phyloP scores from a whole-genome alignment of 305 asterid genomes.

The Nicotiana rustica region DNA sequence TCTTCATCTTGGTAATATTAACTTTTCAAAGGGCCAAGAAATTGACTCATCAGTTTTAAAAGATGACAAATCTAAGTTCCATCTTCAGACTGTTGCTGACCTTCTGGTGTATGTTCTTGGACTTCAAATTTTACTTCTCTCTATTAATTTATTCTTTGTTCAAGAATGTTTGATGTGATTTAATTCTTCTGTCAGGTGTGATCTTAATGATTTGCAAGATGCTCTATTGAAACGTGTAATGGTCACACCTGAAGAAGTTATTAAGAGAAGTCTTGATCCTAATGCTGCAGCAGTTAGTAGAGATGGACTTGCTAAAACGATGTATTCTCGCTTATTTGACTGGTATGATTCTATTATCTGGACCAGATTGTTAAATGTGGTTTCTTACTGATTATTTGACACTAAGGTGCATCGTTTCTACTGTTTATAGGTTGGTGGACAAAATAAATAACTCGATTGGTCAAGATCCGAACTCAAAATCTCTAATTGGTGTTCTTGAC shows the following conservation, averaged over 20 bases:
- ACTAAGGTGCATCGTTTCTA: slow-evolving; percentile 29
- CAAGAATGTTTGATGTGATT: neutral
- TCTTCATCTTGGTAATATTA: slow-evolving; percentile 87
- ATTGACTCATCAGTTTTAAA: slow-evolving; percentile 69
- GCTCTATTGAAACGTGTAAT: slow-evolving; percentile 83
- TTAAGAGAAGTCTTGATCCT: slow-evolving; percentile 81
- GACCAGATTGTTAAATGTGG: slow-evolving; percentile 6
- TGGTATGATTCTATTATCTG: slow-evolving; percentile 52
- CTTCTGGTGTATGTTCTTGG: slow-evolving; percentile 64
- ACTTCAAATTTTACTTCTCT: slow-evolving; percentile 28
- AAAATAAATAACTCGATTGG: slow-evolving; percentile 89
- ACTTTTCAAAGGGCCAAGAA: slow-evolving; percentile 73
- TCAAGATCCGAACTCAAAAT: slow-evolving; percentile 85
- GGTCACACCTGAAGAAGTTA: slow-evolving; percentile 93
- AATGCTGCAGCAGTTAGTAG: slow-evolving; percentile 72
- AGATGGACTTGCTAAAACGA: slow-evolving; percentile 81
- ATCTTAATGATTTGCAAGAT: slow-evolving; percentile 66
- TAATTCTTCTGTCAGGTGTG: slow-evolving; percentile 58
- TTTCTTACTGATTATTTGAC: slow-evolving; percentile 29
- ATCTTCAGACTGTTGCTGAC: slow-evolving; percentile 74
- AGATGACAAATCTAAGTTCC: slow-evolving; percentile 76
- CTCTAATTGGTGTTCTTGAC: slow-evolving; percentile 94
- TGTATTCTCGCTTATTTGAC: slow-evolving; percentile 84
- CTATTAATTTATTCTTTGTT: slow-evolving; percentile 7
- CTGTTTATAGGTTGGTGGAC: slow-evolving; percentile 85